Base-by-base conservation (phyloP, 73 alveolate species). In the Paraurostyla sp. region DNA sequence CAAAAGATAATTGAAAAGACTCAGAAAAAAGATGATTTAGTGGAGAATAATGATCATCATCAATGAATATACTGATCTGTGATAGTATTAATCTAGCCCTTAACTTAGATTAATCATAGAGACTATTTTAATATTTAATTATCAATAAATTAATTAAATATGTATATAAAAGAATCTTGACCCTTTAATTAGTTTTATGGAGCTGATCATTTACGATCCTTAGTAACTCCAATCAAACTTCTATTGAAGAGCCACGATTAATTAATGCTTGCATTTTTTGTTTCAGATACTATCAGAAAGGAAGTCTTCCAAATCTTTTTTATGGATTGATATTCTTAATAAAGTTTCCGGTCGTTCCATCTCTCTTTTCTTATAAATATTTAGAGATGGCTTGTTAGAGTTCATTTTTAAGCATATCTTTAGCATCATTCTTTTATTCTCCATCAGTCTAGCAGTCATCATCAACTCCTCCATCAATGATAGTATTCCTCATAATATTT, bases 401-500 rank as follows among this genome's bases (percentile, higher is more conserved):
- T 25, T 78, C 89, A 54, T 78, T 52, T 32, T 22, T 78, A 11
- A 78, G 45, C 89, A 78, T 78, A 38, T 51, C 50, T 52, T 38
- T 78, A 6, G 89, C 76, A 52, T 78, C 78, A 4, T 51, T 45
- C 36, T 57, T 27, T 43, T 78, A 43, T 29, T 78, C 89, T 13
- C 40, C 89, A 35, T 78, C 89, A 25, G 89, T 78, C n/a, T 50
- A 29, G 42, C 89, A 78, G 40, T 78, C 89, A 36, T 78, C 89
- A 78, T 78, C 89, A 1, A 78, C 78, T 29, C 52, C 89, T 29
- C 89, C 89, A 50, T 78, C 76, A 51, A 78, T 78, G 20, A 78
- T 78, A 13, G 80, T 78, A 60, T 54, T 50, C n/a, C 45, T 78
- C 78, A 51, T 54, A 38, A 43, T 51, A 16, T 15, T 27, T 13